Conservation (phyloP, 208 protist genomes). For the Porcisia deanei region DNA sequence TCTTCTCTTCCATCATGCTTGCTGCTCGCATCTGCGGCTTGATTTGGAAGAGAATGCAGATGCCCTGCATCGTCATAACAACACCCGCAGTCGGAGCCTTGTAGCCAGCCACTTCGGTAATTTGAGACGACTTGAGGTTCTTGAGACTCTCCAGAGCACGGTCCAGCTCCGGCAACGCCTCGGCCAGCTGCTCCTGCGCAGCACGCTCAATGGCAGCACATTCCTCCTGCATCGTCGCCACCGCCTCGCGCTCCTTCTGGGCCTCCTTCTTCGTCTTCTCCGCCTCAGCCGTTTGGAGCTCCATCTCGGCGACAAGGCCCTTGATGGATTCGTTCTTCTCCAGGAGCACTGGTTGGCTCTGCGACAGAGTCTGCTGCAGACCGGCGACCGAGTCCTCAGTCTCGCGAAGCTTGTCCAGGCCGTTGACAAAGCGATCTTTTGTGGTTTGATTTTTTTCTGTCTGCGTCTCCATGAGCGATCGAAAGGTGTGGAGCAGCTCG, state of each 20-base stretch:
- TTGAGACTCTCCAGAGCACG: constrained; percentile 95
- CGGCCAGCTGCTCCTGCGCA: constrained; percentile 94
- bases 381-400: constrained; percentile 93
- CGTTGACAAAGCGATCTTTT: constrained; percentile 91
- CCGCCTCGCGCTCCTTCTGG: constrained; percentile 92
- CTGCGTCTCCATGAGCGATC: constrained; percentile 81
- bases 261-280: constrained; percentile 92
- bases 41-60: constrained; percentile 98
- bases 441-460: constrained; percentile 77
- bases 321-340: constrained; percentile 95
- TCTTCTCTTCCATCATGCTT: constrained; percentile 95
- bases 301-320: constrained; percentile 93
- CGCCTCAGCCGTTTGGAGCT: constrained; percentile 92
- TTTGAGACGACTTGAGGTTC: constrained; percentile 96
- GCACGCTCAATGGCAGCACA: constrained; percentile 95
- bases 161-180: constrained; percentile 97
- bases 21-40: constrained; percentile 94
- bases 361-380: constrained; percentile 93
- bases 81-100: constrained; percentile 95
- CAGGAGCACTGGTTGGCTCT: constrained; percentile 95
- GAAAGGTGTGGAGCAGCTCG: constrained; percentile 95
- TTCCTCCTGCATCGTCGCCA: constrained; percentile 92
- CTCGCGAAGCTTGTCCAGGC: constrained; percentile 94
- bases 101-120: constrained; percentile 97
- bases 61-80: constrained; percentile 97